Evolutionary conservation across 805 yeast species (phyloP), one percentile per base, ranked within the genome.

Genomic region (Teunomyces panamensis): DNA sequence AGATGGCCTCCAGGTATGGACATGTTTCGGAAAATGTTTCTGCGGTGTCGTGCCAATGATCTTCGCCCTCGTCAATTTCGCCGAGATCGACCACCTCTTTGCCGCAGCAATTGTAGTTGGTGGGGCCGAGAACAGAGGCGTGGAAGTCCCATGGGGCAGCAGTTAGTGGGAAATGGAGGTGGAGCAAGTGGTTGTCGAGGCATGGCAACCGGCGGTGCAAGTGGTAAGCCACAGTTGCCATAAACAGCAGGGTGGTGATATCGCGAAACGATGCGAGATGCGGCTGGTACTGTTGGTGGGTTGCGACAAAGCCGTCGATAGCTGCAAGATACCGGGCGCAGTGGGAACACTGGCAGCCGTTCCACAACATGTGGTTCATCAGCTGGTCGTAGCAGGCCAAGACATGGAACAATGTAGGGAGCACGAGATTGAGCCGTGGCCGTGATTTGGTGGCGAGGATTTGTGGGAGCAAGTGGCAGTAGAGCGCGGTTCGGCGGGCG

Each of bases 321-420:
- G 77, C 53, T 0, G 76, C 75, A 20, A 86, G 62, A 35, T 68
- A 69, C 45, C 67, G 67, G 10, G 67, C 65, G 56, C 95, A 87
- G 52, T 74, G 78, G 0, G 54, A 50, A 59, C 95, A 87, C 33
- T 74, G 75, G 61, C 92, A 86, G 0, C 92, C 92, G 58, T 85
- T 86, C 91, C 92, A 87, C 20, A 87, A 62, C 44, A 87, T 53
- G 51, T 84, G 86, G 41, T 88, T 85, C 59, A 83, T 81, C 5
- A 84, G 60, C 47, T 83, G 84, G 53, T 87, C 95, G 59, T 85
- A 87, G 51, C 88, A 79, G 0, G 89, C 71, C 16, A 84, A 66
- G 0, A 83, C 67, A 48, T 82, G 80, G 52, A 87, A 60, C 46
- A 84, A 70, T 4, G 81, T 80, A 2, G 91, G 89, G 0, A 83